Conservation (phyloP, 1,284 basidiomycete species). For the Rhodofomes roseus region DNA sequence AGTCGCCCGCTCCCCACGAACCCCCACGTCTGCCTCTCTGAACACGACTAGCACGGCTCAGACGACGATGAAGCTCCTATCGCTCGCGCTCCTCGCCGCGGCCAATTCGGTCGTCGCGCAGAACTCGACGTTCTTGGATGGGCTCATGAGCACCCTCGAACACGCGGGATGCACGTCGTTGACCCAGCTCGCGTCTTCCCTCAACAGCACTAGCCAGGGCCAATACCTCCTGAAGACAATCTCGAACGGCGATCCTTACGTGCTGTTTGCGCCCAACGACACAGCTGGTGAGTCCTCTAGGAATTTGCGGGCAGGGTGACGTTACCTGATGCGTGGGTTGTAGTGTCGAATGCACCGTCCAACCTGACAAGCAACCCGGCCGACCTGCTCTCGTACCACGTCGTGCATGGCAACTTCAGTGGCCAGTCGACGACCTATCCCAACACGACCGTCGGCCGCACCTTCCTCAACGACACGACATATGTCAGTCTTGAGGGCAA, state of each 20-base stretch:
- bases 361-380: conserved; percentile 40
- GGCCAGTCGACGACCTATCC: conserved; percentile 39
- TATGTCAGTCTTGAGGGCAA: conserved; percentile 52
- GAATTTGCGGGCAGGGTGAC: background rate
- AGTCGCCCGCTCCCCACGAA: background rate
- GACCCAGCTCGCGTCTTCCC: conserved; percentile 26
- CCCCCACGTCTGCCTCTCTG: background rate
- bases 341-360: conserved; percentile 32
- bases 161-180: conserved; percentile 37
- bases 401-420: conserved; percentile 52
- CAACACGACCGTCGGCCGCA: conserved; percentile 61
- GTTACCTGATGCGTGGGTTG: background rate
- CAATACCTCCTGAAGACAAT: conserved; percentile 39
- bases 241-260: conserved; percentile 32
- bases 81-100: conserved; percentile 17
- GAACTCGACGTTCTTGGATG: conserved; percentile 29
- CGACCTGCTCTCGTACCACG: conserved; percentile 58
- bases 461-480: conserved; percentile 47
- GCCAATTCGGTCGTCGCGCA: conserved; percentile 22
- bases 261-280: conserved; percentile 49
- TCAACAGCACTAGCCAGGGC: conserved; percentile 43
- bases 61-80: conserved; percentile 15
- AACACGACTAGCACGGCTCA: background rate
- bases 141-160: conserved; percentile 32
- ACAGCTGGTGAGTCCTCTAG: conserved; percentile 35